Evolutionary conservation across 805 yeast genomes (phyloP).

Genomic region (Monosporozyma aquatica): DNA sequence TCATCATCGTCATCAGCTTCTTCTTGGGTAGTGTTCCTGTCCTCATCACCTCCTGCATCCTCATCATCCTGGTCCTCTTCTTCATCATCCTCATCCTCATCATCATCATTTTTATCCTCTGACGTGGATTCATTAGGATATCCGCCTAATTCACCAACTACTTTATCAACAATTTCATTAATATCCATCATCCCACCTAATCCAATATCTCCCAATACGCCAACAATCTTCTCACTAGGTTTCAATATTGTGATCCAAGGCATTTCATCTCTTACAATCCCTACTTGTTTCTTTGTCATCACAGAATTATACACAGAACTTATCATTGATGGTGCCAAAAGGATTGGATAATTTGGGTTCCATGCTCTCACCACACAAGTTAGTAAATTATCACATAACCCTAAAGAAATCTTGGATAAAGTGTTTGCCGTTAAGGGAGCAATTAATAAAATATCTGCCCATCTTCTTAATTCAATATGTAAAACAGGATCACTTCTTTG

Average conservation of each 20-base stretch:
- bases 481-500: constrained; percentile 79
- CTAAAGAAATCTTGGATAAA: constrained; percentile 77
- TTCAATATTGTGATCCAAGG: constrained; percentile 89
- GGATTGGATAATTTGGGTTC: constrained; percentile 84
- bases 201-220: constrained; percentile 94
- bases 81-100: constrained; percentile 32
- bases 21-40: neutral
- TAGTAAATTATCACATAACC: constrained; percentile 83
- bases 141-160: constrained; percentile 62
- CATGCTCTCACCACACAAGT: constrained; percentile 91
- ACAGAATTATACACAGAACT: constrained; percentile 86
- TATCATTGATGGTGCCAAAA: constrained; percentile 94
- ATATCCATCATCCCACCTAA: constrained; percentile 99
- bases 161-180: constrained; percentile 82
- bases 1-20: constrained; percentile 41
- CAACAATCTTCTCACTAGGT: constrained; percentile 90
- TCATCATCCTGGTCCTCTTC: constrained; percentile 28
- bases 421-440: constrained; percentile 97
- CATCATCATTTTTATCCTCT: constrained; percentile 38
- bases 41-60: too few relatives aligned
- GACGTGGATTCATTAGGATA: constrained; percentile 48
- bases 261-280: constrained; percentile 77
- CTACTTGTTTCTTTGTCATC: constrained; percentile 74
- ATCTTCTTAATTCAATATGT: constrained; percentile 87
- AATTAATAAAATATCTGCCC: constrained; percentile 90